Percentiles rank a stretch among this genome's conserved stretches.
These are phyloP conservation scores for Lathyrus aphaca DNA, from an alignment of 306 rosid genomes.

Conservation along the genomic window DNA sequence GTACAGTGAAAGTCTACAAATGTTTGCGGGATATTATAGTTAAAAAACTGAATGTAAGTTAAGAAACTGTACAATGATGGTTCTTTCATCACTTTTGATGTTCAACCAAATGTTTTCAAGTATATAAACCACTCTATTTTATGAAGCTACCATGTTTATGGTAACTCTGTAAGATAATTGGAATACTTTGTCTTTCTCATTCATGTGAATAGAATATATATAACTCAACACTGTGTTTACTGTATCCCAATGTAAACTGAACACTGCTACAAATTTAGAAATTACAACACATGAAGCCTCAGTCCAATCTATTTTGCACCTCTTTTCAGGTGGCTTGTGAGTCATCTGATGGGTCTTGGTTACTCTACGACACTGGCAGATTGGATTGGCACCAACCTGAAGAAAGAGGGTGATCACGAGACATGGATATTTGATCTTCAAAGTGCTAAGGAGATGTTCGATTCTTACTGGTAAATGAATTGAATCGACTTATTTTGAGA, in stretches of 20 bases:
- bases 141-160: neutral
- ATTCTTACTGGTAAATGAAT: conserved; percentile 72
- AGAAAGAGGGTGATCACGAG: conserved; percentile 77
- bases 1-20: conserved; percentile 9
- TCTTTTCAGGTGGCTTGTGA: conserved; percentile 89
- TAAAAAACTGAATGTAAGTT: neutral
- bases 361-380: conserved; percentile 81
- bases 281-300: conserved; percentile 2
- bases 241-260: neutral
- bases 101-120: neutral
- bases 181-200: neutral
- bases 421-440: conserved; percentile 86
- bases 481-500: conserved; percentile 20
- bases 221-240: too few relatives aligned
- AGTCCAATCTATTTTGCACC: conserved; percentile 14
- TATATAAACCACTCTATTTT: neutral
- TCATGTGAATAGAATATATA: too few relatives aligned
- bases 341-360: conserved; percentile 82
- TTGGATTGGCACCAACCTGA: conserved; percentile 90
- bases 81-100: neutral
- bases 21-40: conserved; percentile 1
- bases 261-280: neutral
- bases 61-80: neutral
- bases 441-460: conserved; percentile 80
- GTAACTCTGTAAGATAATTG: neutral